Evolutionary conservation across 2,329 filamentous ascomycete species (phyloP).

Genomic region (Fusarium phyllophilum): DNA sequence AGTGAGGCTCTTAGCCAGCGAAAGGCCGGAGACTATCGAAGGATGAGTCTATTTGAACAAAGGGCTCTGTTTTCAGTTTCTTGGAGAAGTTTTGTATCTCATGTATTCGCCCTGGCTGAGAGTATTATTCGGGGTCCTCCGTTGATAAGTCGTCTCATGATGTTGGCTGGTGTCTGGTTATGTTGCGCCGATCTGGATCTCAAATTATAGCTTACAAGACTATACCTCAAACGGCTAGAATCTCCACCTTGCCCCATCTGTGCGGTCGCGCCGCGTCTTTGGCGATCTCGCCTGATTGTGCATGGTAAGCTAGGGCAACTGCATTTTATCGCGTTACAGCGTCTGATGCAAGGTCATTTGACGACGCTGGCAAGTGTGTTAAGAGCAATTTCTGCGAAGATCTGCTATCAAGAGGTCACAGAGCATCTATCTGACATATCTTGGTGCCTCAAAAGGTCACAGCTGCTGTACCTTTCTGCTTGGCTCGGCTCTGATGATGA

Average conservation of each 20-base stretch:
- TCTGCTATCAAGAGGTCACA: background rate
- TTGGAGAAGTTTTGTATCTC: background rate
- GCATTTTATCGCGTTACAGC: conserved; percentile 32
- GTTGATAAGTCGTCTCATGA: background rate
- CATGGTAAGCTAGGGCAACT: conserved; percentile 35
- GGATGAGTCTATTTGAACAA: background rate
- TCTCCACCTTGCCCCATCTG: conserved; percentile 39
- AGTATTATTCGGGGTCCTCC: too few species aligned
- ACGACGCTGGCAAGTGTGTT: background rate
- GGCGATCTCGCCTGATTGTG: conserved; percentile 43
- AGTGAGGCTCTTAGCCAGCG: background rate
- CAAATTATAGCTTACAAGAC: background rate
- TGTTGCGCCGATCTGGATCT: conserved; percentile 7
- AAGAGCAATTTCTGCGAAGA: background rate
- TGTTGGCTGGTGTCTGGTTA: background rate
- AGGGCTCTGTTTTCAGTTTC: background rate
- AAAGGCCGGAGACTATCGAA: background rate
- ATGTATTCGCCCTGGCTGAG: too few species aligned
- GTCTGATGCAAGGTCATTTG: conserved; percentile 5
- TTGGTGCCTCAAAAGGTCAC: background rate
- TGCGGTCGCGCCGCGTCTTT: conserved; percentile 35
- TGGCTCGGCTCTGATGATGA: background rate
- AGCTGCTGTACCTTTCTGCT: background rate
- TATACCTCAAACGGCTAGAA: conserved; percentile 28
- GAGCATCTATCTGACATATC: background rate